A percentile compares a stretch with the other conserved stretches of the same genome.
These are phyloP conservation scores for Candida nonsorbophila DNA, from an alignment of 805 yeast genomes.

Conservation along the genomic window DNA sequence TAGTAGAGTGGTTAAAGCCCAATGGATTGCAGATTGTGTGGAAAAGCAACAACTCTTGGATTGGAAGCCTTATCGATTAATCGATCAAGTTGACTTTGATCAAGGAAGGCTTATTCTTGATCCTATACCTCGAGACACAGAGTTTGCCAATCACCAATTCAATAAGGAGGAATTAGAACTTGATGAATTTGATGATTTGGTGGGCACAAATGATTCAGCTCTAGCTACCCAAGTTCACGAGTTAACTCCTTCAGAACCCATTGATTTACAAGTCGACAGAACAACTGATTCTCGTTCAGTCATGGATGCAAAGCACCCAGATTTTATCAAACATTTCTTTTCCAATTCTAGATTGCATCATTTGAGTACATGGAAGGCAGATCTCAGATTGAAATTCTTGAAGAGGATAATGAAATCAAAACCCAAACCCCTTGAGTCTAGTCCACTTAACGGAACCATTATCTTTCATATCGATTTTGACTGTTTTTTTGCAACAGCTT, in stretches of 20 bases:
- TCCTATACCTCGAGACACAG: neutral
- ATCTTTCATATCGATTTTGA: constrained; percentile 89
- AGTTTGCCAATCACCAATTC: constrained; percentile 2
- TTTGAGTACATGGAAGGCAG: constrained; percentile 81
- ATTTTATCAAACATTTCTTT: constrained; percentile 67
- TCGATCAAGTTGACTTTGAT: constrained; percentile 49
- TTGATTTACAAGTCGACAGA: constrained; percentile 8
- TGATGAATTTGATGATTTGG: constrained; percentile 4
- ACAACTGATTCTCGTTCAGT: constrained; percentile 5
- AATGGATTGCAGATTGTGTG: constrained; percentile 73
- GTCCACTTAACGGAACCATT: too few relatives aligned
- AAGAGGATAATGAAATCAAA: constrained; percentile 32
- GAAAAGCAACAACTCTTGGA: constrained; percentile 42
- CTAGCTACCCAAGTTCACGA: constrained; percentile 7
- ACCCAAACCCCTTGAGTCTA: neutral
- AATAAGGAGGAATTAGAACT: constrained; percentile 2
- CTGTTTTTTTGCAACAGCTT: constrained; percentile 87
- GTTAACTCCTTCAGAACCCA: constrained; percentile 8
- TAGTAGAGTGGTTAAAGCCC: constrained; percentile 73
- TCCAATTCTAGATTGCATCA: constrained; percentile 83
- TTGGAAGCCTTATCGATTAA: constrained; percentile 64
- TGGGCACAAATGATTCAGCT: constrained; percentile 7
- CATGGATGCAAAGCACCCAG: constrained; percentile 67
- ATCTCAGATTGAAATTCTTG: constrained; percentile 58
- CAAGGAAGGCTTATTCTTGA: constrained; percentile 37